A percentile compares a stretch with the other conserved stretches of the same genome.
phyloP scores from a whole-genome alignment of 2,329 filamentous ascomycete species.

The Orbilia ellipsospora region DNA sequence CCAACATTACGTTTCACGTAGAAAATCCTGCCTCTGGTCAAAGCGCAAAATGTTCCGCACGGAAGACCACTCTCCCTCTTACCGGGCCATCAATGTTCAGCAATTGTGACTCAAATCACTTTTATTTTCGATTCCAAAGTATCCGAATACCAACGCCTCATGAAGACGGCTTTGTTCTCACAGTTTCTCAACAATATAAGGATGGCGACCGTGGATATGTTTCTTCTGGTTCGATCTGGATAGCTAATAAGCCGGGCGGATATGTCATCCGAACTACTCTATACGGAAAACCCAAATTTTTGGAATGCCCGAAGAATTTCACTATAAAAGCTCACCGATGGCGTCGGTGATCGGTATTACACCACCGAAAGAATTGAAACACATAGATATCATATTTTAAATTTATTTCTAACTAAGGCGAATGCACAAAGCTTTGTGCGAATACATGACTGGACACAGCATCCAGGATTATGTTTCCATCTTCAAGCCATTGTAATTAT shows the following conservation, averaged over 20 bases:
- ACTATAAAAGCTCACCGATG: background rate
- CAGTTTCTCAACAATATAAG: background rate
- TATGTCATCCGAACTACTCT: background rate
- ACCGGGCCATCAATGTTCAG: background rate
- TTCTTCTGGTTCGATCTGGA: background rate
- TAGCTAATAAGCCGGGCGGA: background rate
- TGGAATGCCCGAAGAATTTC: background rate
- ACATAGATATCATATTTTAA: too few relatives aligned
- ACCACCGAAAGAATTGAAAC: too few relatives aligned
- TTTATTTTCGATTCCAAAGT: background rate
- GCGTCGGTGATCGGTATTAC: too few relatives aligned
- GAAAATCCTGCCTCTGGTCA: background rate
- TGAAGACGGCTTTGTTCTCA: background rate
- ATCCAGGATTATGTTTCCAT: too few relatives aligned
- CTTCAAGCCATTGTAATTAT: too few relatives aligned
- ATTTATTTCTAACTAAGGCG: too few relatives aligned
- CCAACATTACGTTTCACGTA: background rate
- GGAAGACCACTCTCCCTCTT: background rate
- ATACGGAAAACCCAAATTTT: background rate
- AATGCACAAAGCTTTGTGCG: too few relatives aligned
- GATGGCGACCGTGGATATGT: background rate
- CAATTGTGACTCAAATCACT: background rate
- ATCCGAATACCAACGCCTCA: background rate
- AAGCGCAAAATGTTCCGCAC: background rate
- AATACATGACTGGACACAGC: too few relatives aligned